Base-by-base conservation (phyloP, 495 filamentous ascomycete species). In the Penicillium nucicola region DNA sequence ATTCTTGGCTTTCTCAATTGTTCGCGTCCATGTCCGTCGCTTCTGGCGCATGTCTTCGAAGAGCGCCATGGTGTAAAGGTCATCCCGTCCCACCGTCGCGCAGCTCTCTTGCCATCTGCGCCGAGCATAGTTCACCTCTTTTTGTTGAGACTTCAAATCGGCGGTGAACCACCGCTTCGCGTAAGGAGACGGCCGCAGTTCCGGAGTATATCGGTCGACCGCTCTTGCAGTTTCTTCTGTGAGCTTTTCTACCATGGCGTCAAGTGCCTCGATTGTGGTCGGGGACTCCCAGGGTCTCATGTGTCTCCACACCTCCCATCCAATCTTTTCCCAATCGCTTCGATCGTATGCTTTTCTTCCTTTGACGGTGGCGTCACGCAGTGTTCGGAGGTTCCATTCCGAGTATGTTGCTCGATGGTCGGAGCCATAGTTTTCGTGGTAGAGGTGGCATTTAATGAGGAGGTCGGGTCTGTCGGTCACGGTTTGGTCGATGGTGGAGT, bases 101-200 rank as follows among this genome's bases (percentile, higher is more conserved):
- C 43, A 61, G 45, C 49, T 58, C 8, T 47, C 45, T 20, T 61
- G 42, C 57, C 48, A 64, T 48, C 28, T 57, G n/a, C 57, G 33
- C 5, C 54, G 51, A 14, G 50, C 1, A 17, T 43, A 20, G 40
- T 64, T 64, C 5, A 57, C 61, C 32, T 52, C 42, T 13, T 34
- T 30, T 25, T 60, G 46, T 47, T 61, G 49, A 3, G 28, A 30
- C 22, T 61, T 64, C 15, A 58, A 55, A 11, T 58, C 55, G 12
- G 52, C 49, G 1, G 52, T 58, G 22, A 65, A 65, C 61, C 52
- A 65, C 23, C 48, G 40, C 44, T 61, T 65, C 7, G 55, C 51
- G 39, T 64, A 64, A 12, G 50, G 53, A 19, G 40, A 50, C 47
- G 34, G 61, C 18, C 45, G 44, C 12, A 22, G 36, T 19, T 43